Conservation (phyloP, 148 eudicot genomes). For the Vaccinium vitisidaea region DNA sequence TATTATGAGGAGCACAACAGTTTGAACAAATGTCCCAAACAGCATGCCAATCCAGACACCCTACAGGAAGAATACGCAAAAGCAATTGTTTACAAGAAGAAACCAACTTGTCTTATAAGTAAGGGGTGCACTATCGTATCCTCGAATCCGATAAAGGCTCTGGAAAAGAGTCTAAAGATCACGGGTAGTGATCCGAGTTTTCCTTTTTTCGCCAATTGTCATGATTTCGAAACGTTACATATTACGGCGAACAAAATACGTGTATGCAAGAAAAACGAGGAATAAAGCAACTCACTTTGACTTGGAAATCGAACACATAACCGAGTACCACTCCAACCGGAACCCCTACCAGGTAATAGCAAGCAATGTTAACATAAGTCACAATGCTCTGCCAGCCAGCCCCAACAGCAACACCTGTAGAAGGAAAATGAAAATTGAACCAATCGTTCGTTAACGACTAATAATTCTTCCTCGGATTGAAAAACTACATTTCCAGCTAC, state of each 20-base stretch:
- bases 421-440: background rate
- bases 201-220: too few relatives aligned
- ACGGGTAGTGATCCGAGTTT: background rate
- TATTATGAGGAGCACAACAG: slow-evolving; percentile 32
- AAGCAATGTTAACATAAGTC: slow-evolving; percentile 43
- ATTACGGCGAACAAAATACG: background rate
- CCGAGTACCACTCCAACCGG: slow-evolving; percentile 47
- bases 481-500: background rate
- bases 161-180: too few relatives aligned
- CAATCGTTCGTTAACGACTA: background rate
- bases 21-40: slow-evolving; percentile 41
- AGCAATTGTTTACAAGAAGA: background rate
- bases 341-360: slow-evolving; percentile 47
- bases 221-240: too few relatives aligned
- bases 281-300: slow-evolving; percentile 25
- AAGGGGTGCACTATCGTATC: background rate
- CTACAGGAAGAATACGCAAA: slow-evolving; percentile 18
- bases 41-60: slow-evolving; percentile 58
- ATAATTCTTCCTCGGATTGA: background rate
- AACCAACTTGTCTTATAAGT: background rate
- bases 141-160: background rate
- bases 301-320: slow-evolving; percentile 34
- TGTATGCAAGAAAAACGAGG: background rate
- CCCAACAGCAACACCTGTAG: slow-evolving; percentile 46
- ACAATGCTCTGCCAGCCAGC: slow-evolving; percentile 45